These are phyloP conservation scores for Extremus antarcticus DNA, from an alignment of 495 filamentous ascomycete genomes.

Conservation along the genomic window DNA sequence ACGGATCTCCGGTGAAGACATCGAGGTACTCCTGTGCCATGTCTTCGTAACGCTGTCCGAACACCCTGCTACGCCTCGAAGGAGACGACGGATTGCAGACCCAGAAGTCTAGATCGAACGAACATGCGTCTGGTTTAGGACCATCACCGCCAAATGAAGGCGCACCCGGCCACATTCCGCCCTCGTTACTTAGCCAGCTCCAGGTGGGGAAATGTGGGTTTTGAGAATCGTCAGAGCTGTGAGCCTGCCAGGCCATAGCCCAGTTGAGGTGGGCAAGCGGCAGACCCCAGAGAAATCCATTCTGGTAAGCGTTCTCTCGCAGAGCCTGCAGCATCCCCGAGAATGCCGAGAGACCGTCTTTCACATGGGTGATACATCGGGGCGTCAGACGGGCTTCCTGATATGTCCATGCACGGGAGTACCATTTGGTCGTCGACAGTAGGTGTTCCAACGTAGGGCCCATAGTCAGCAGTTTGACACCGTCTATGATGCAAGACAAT, in stretches of 20 bases:
- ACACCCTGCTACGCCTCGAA: background rate
- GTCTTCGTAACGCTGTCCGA: background rate
- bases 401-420: background rate
- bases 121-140: background rate
- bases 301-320: background rate
- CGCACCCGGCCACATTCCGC: background rate
- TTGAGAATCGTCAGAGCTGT: background rate
- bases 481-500: background rate
- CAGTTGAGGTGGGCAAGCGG: background rate
- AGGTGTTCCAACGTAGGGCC: background rate
- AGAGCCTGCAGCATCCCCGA: background rate
- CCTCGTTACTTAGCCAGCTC: background rate
- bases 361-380: background rate
- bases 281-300: slow-evolving; percentile 2
- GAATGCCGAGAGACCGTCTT: background rate
- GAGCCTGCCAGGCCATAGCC: background rate
- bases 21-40: background rate
- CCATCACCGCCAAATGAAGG: background rate
- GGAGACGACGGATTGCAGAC: background rate
- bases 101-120: background rate
- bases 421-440: background rate
- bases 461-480: background rate
- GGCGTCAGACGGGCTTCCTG: slow-evolving; percentile 1
- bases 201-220: background rate
- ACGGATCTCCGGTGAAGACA: too few relatives aligned